phyloP scores from a whole-genome alignment of 208 protist genomes.

The Angomonas deanei region DNA sequence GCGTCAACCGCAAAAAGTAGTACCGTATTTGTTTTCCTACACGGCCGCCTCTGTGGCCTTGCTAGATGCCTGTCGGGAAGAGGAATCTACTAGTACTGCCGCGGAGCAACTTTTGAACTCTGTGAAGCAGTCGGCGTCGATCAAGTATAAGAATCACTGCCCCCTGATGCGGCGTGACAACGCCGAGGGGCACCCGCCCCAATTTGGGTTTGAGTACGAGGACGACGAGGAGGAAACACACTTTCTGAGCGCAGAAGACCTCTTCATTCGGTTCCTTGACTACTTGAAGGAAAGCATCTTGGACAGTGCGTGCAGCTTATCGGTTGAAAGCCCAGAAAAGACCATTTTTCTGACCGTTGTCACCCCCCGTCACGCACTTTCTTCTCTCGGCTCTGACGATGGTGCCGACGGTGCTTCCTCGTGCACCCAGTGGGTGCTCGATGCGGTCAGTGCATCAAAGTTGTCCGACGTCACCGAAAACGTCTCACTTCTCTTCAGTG shows the following conservation, averaged over 20 bases:
- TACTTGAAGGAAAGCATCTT: slow-evolving; percentile 77
- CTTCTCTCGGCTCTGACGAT: slow-evolving; percentile 10
- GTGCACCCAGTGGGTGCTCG: slow-evolving; percentile 51
- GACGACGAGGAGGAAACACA: slow-evolving; percentile 15
- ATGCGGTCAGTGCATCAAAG: slow-evolving; percentile 62
- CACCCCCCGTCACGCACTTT: slow-evolving; percentile 71
- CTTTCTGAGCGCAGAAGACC: slow-evolving; percentile 61
- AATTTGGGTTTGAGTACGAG: slow-evolving; percentile 47
- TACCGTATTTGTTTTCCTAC: slow-evolving; percentile 77
- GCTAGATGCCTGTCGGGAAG: neutral
- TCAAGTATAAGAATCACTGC: slow-evolving; percentile 59
- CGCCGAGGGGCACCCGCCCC: neutral
- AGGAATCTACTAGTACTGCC: neutral
- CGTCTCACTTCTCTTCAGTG: slow-evolving; percentile 59
- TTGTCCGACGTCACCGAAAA: slow-evolving; percentile 38
- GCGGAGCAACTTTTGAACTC: slow-evolving; percentile 18
- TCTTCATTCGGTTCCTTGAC: slow-evolving; percentile 79
- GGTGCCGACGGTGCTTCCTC: slow-evolving; percentile 2
- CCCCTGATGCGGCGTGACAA: slow-evolving; percentile 20
- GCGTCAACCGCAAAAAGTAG: slow-evolving; percentile 62
- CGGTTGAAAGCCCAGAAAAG: slow-evolving; percentile 9
- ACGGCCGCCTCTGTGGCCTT: slow-evolving; percentile 48
- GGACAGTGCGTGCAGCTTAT: slow-evolving; percentile 68
- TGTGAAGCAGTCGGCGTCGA: slow-evolving; percentile 35
- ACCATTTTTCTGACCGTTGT: slow-evolving; percentile 69